Percentiles rank a stretch among this genome's conserved stretches.
Conservation (phyloP, 2,329 filamentous ascomycete species). For the Colletotrichum horii region DNA sequence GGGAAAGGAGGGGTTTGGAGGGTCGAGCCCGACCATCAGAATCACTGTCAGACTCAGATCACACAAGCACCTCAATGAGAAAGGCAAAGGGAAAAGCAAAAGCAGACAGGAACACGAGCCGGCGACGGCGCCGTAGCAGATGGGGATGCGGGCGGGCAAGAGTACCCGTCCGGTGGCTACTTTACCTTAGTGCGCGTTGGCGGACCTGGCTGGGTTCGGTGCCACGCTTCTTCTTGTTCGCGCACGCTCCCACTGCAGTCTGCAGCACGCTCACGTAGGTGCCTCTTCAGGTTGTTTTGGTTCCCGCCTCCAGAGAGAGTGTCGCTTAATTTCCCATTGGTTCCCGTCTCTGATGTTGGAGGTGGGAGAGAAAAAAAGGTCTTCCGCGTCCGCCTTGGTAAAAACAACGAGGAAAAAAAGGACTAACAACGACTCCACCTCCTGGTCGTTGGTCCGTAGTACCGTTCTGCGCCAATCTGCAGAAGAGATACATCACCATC, state of each 20-base stretch:
- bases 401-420: not conserved
- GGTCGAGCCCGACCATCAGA: not conserved
- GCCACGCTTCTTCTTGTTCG: not conserved
- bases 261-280: not conserved
- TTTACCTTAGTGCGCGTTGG: not conserved
- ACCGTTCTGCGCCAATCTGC: not conserved
- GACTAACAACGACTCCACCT: not conserved
- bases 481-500: not conserved
- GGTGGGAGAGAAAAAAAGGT: not conserved
- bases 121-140: conserved; percentile 1
- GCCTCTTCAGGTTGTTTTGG: conserved; percentile 16
- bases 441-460: not conserved
- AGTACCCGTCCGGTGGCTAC: not conserved
- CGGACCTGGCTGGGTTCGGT: not conserved
- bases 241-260: not conserved
- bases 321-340: conserved; percentile 6
- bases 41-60: not conserved
- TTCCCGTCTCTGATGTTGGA: not conserved
- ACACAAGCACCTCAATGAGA: not conserved
- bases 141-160: not conserved
- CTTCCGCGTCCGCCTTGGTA: no score
- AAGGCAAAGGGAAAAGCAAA: not conserved
- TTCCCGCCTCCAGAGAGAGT: not conserved
- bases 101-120: not conserved
- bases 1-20: not conserved